Evolutionary conservation across 1,284 basidiomycete species (phyloP), one percentile per base, ranked within the genome.

Genomic region (Naganishia cerealis): DNA sequence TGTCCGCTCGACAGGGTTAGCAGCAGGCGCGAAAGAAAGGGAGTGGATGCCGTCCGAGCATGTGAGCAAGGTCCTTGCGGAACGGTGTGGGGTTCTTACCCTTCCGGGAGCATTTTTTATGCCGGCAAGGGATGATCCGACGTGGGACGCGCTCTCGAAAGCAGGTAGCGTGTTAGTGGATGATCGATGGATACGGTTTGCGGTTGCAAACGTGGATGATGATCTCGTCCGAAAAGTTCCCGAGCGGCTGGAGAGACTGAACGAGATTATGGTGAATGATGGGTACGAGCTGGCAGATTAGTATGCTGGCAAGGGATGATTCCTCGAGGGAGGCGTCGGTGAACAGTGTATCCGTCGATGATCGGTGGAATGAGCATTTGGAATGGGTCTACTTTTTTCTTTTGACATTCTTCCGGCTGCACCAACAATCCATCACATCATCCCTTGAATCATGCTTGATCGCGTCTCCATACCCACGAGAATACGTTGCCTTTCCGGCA

Each of bases 201-300:
- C 89, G 8, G 87, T 92, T 4, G 89, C 90, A n/a, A 93, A 92
- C 76, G 86, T 92, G 21, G 82, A 84, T 48, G 87, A 90, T 65
- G 85, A 85, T 46, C 84, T 85, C 71, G 83, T 91, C 0, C 74
- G 78, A 69, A 76, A 79, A 57, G 86, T 88, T 0, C 90, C 87
- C 68, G 82, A 82, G 72, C 81, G 90, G 68, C 75, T 92, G 73
- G 75, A 67, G 66, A 81, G 83, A 73, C 81, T 84, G 57, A 83
- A 83, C 66, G 71, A 75, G 67, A 61, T 79, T 15, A 33, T 59
- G 57, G 57, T 24, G 57, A 13, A 43, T 12, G 57, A 59, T 33
- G 29, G 29, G 29, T 33, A 33, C 29, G 29, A 33, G 2, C 6
- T 33, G 29, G 29, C 29, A 33, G 29, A 33, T 33, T 33, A 50